Conservation (phyloP, 306 rosid species). For the Gillenia trifoliata region DNA sequence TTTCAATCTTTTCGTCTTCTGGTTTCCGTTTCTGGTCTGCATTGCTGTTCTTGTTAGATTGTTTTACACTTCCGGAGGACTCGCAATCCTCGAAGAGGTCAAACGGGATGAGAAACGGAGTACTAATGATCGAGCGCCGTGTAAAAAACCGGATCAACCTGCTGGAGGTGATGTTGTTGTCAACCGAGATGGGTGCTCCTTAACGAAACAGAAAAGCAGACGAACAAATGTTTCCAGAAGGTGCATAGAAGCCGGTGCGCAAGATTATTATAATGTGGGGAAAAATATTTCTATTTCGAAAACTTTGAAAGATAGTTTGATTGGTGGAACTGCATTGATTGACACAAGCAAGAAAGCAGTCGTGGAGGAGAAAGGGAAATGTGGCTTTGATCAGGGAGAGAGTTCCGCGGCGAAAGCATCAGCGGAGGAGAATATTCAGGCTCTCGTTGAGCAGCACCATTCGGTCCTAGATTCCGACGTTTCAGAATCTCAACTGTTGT, state of each 20-base stretch:
- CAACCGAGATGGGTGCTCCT: slow-evolving; percentile 23
- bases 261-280: slow-evolving; percentile 24
- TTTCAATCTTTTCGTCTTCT: slow-evolving; percentile 45
- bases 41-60: slow-evolving; percentile 45
- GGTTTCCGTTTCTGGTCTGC: slow-evolving; percentile 59
- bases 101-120: slow-evolving; percentile 16
- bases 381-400: slow-evolving; percentile 19
- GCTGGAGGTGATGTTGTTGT: slow-evolving; percentile 10
- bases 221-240: slow-evolving; percentile 38
- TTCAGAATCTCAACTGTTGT: slow-evolving; percentile 22
- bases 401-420: slow-evolving; percentile 24
- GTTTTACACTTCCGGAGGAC: slow-evolving; percentile 70
- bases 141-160: background rate
- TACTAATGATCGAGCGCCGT: background rate
- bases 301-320: slow-evolving; percentile 17
- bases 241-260: slow-evolving; percentile 24
- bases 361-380: background rate
- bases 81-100: slow-evolving; percentile 24
- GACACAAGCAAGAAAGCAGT: slow-evolving; percentile 5
- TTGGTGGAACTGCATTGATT: background rate
- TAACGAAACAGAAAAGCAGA: slow-evolving; percentile 41
- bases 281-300: slow-evolving; percentile 13
- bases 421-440: background rate
- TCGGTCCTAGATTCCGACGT: slow-evolving; percentile 33
- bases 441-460: background rate